Evolutionary conservation across 108 stramenopile species (phyloP), one percentile per base, ranked within the genome.

Genomic region (Conticribra guillardii): DNA sequence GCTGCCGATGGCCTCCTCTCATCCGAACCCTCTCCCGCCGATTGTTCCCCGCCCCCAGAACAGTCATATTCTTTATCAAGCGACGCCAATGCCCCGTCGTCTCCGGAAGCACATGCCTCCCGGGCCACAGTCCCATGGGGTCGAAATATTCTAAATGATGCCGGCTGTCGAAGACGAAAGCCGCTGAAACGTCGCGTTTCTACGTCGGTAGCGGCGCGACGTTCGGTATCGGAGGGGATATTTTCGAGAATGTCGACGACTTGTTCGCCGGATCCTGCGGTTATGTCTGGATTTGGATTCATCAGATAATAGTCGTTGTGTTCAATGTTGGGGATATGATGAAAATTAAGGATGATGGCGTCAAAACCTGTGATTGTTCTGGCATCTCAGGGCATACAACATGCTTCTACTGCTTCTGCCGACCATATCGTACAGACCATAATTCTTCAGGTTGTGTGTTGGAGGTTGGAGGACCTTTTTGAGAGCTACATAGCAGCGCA

Each of bases 221-320:
- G 61, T 32, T 76, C 75, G n/a, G 31, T 53, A 69, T 76, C 75
- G 41, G 67, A 68, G 7, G 75, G 75, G 46, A 76, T 69, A 32
- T 76, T 69, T 31, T 76, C 75, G 7, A 76, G 61, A 29, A 76
- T 76, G 14, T 76, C 75, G 28, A 63, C 67, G 31, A 64, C 62
- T 68, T 68, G 52, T 54, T 76, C 75, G 9, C 67, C 67, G 18
- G 72, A 54, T 56, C 75, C 67, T 21, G 61, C 67, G 2, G 60
- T 23, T 1, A 69, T 63, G 21, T 69, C 62, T 18, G 67, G 52
- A 60, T 69, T 76, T 21, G 27, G 67, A 69, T 64, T 68, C 75
- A 76, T 76, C 37, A n/a, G n/a, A n/a, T n/a, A n/a, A n/a, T n/a
- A n/a, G n/a, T n/a, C n/a, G n/a, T n/a, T n/a, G n/a, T n/a, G n/a